Conservation (phyloP, 306 rosid genomes). For the Cicer judaicum region DNA sequence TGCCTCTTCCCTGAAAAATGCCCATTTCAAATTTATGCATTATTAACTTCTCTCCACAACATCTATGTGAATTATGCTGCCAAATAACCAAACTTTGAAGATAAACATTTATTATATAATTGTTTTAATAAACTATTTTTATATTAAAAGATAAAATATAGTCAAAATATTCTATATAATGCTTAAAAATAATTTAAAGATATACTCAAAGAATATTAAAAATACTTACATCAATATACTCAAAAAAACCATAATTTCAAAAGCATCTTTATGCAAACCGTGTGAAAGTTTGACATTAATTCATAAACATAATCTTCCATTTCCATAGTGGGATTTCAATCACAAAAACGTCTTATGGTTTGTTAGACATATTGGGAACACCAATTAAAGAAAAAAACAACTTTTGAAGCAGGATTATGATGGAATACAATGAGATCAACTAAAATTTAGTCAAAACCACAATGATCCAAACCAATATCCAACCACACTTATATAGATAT, state of each 20-base stretch:
- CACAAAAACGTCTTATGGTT: not conserved
- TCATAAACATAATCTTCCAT: not conserved
- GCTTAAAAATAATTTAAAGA: no score
- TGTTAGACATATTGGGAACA: constrained; percentile 34
- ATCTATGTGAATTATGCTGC: not conserved
- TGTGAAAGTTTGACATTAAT: constrained; percentile 40
- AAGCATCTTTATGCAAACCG: constrained; percentile 6
- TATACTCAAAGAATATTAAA: no score
- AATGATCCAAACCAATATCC: constrained; percentile 33
- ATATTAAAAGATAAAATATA: no score
- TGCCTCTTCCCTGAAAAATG: constrained; percentile 71
- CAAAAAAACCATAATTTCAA: constrained; percentile 31
- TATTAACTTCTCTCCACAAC: not conserved
- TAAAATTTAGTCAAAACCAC: constrained; percentile 17
- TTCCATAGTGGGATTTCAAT: constrained; percentile 8
- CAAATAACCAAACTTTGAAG: not conserved
- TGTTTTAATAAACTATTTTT: no score
- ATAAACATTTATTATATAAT: no score
- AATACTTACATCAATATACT: no score
- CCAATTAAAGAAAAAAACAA: constrained; percentile 14
- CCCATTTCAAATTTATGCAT: constrained; percentile 20
- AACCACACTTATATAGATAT: not conserved
- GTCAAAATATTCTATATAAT: no score
- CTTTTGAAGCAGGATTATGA: not conserved
- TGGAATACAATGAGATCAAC: not conserved